Conservation (phyloP, 2,329 filamentous ascomycete genomes). For the Colletotrichum trifolii region DNA sequence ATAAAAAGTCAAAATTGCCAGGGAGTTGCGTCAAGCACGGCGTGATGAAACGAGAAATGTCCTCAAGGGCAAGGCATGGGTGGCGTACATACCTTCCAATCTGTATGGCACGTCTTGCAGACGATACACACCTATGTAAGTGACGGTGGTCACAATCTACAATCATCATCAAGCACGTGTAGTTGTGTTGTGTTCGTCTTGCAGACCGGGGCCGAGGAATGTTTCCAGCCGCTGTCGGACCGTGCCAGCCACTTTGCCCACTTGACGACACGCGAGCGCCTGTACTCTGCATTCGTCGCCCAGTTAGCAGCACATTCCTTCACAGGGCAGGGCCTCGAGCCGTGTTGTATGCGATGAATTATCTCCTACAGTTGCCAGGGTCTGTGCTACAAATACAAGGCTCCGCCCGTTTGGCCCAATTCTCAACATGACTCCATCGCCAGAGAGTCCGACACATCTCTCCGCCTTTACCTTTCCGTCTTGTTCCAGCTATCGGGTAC, state of each 20-base stretch:
- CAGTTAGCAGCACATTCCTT: conserved; percentile 21
- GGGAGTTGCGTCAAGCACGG: too few relatives aligned
- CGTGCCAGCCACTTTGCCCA: neutral
- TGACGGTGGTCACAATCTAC: too few relatives aligned
- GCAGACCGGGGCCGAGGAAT: too few relatives aligned
- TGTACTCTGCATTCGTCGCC: neutral
- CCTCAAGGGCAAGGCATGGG: too few relatives aligned
- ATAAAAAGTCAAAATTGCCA: too few relatives aligned
- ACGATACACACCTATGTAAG: too few relatives aligned
- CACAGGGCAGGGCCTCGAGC: neutral
- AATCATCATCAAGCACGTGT: too few relatives aligned
- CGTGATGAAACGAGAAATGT: too few relatives aligned
- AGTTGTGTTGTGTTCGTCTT: too few relatives aligned
- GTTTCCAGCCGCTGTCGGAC: too few relatives aligned
- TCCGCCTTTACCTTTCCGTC: neutral
- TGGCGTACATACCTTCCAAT: too few relatives aligned
- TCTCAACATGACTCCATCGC: neutral
- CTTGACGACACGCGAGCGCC: neutral
- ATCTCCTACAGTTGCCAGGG: conserved; percentile 26
- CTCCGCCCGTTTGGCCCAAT: neutral
- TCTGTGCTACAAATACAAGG: conserved; percentile 33
- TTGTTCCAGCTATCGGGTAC: neutral
- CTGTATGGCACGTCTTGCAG: too few relatives aligned
- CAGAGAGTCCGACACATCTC: conserved; percentile 3
- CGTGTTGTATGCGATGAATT: conserved; percentile 22